These are phyloP conservation scores for Mycogone perniciosa DNA, from an alignment of 2,329 filamentous ascomycete species.

Conservation along the genomic window DNA sequence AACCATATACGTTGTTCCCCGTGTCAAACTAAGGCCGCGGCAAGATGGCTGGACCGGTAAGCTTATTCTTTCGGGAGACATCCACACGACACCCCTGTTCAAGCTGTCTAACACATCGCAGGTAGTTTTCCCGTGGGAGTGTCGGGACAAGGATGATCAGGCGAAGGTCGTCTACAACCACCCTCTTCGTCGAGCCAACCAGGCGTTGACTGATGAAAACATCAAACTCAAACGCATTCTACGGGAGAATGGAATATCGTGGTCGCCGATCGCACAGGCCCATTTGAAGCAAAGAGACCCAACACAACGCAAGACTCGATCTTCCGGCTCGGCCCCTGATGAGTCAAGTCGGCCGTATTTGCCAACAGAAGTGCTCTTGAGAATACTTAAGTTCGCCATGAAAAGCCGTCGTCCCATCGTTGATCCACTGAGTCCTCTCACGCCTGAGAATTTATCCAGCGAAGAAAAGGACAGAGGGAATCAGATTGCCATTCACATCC, in stretches of 20 bases:
- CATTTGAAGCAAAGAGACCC: conserved; percentile 28
- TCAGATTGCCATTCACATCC: conserved; percentile 47
- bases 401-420: conserved; percentile 44
- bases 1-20: no score
- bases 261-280: conserved; percentile 35
- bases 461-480: conserved; percentile 38
- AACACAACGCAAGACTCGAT: conserved; percentile 27
- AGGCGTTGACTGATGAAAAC: conserved; percentile 43
- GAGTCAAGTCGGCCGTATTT: conserved; percentile 35
- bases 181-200: conserved; percentile 42
- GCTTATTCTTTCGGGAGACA: neutral
- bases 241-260: conserved; percentile 46
- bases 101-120: conserved; percentile 13
- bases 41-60: conserved; percentile 11
- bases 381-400: conserved; percentile 46
- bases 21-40: neutral
- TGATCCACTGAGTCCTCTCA: conserved; percentile 44
- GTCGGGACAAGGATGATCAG: conserved; percentile 46
- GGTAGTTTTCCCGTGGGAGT: conserved; percentile 41
- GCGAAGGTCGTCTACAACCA: conserved; percentile 42
- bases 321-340: conserved; percentile 21
- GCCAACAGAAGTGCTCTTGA: conserved; percentile 47
- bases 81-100: no score
- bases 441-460: conserved; percentile 37
- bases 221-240: conserved; percentile 44